A percentile compares a stretch with the other conserved stretches of the same genome.
These are phyloP conservation scores for Nannochloropsis gaditana DNA, from an alignment of 108 stramenopile species.

Conservation along the genomic window DNA sequence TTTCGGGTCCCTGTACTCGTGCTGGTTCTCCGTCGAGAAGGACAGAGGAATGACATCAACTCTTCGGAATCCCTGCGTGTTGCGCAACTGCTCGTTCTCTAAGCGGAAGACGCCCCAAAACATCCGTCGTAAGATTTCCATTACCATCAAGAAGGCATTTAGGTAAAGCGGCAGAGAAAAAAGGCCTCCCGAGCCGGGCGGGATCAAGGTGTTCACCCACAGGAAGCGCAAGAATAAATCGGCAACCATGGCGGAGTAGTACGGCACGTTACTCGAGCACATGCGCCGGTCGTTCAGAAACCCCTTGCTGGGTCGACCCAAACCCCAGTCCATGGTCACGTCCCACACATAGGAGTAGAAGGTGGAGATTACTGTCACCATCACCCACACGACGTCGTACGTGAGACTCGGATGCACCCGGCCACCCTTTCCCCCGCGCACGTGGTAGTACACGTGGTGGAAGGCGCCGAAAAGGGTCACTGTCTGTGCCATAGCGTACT, in stretches of 20 bases:
- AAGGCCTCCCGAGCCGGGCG: constrained; percentile 62
- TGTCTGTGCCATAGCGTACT: constrained; percentile 79
- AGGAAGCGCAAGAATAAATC: constrained; percentile 70
- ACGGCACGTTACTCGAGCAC: constrained; percentile 67
- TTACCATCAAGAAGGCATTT: constrained; percentile 64
- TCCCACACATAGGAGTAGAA: constrained; percentile 80
- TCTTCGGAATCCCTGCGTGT: constrained; percentile 12
- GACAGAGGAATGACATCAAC: background rate
- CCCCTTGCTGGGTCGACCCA: constrained; percentile 60
- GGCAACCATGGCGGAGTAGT: constrained; percentile 61
- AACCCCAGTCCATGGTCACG: constrained; percentile 87
- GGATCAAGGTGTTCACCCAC: constrained; percentile 78
- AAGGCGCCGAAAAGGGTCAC: constrained; percentile 83
- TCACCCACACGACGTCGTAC: constrained; percentile 63
- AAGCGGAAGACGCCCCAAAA: constrained; percentile 84
- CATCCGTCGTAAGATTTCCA: constrained; percentile 74
- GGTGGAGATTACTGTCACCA: constrained; percentile 66
- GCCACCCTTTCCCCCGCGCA: background rate
- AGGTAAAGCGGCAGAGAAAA: constrained; percentile 76
- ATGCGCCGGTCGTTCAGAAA: constrained; percentile 63
- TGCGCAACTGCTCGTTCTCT: constrained; percentile 50
- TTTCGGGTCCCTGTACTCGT: background rate
- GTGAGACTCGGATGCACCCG: background rate
- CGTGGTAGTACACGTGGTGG: constrained; percentile 60
- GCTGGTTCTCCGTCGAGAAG: constrained; percentile 13